Base-by-base conservation (phyloP, 192 early-diverging fungal genomes). In the Backusella liffmaniae region DNA sequence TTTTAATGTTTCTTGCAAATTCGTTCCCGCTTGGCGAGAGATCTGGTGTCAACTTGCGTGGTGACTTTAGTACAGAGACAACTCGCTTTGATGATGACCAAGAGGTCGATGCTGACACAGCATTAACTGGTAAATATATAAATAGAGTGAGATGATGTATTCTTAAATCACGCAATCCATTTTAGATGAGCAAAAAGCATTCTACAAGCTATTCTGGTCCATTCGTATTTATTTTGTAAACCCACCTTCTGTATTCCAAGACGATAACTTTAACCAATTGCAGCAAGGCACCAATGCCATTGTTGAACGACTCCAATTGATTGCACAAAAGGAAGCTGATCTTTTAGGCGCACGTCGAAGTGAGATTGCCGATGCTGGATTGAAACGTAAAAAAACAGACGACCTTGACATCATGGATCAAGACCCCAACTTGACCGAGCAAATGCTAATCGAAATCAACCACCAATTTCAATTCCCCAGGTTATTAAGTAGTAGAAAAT, bases 41-140 rank as follows among this genome's bases (percentile, higher is more conserved):
- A 30, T 96, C 95, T 0, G 94, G 92, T 34, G 95, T 97, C 69
- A 99, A 99, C 51, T 78, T 95, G 49, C 86, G 90, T 6, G 97
- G 97, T 59, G 93, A 97, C 70, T 96, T 95, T 83, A 93, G 96
- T 78, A 72, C 82, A 13, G 91, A 92, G 46, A 91, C 93, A 70
- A 91, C 92, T 8, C 69, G 79, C 23, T 80, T 83, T 78, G 84
- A 90, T 42, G 69, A 42, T 16, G 84, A 84, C 6, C 84, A 88
- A 65, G 71, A 73, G 1, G 81, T 88, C 66, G 85, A 91, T 21
- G 81, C 82, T 29, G 81, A 83, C 67, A 7, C 75, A 42, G 56
- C 41, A 29, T 23, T 79, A 35, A 79, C 75, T 35, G 81, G 81
- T 79, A 67, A 56, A 23, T 39, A 9, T 39, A 32, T 32, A 32